Conservation (phyloP, 495 filamentous ascomycete species). For the Echria macrotheca region DNA sequence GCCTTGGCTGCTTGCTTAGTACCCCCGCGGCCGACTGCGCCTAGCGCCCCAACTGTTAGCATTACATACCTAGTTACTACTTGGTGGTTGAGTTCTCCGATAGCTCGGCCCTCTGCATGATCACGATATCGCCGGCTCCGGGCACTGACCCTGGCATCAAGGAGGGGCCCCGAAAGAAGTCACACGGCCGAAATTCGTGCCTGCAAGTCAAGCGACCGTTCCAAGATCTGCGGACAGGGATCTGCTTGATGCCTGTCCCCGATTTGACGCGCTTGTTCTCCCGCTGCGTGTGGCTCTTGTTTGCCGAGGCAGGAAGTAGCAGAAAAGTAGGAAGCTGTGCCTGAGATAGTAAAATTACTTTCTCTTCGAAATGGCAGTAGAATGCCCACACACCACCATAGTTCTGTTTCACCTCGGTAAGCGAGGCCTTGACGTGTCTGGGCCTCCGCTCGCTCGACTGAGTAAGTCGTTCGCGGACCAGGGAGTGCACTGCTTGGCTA, state of each 20-base stretch:
- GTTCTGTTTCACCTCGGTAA: constrained; percentile 1
- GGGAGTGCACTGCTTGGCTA: too few species aligned
- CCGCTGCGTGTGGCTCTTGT: too few species aligned
- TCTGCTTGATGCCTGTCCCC: too few species aligned
- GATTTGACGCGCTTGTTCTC: too few species aligned
- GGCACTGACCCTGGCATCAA: background rate
- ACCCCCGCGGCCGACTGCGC: too few species aligned
- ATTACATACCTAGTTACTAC: background rate
- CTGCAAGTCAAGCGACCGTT: constrained; percentile 14
- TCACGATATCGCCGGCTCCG: background rate
- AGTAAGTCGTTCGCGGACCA: too few species aligned
- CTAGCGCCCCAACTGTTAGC: too few species aligned
- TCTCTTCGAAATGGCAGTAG: constrained; percentile 5
- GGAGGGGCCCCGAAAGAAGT: constrained; percentile 12
- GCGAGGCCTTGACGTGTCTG: too few species aligned
- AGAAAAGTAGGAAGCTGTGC: too few species aligned
- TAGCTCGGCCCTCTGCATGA: background rate
- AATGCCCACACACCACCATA: background rate
- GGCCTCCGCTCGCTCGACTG: too few species aligned
- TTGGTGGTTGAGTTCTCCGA: background rate
- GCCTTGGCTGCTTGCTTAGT: background rate
- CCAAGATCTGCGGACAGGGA: constrained; percentile 1
- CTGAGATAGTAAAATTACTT: too few species aligned
- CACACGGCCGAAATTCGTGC: constrained; percentile 20
- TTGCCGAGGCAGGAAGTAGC: too few species aligned